Conservation (phyloP, 768 basidiomycete species). For the Pulveroboletus sp. region DNA sequence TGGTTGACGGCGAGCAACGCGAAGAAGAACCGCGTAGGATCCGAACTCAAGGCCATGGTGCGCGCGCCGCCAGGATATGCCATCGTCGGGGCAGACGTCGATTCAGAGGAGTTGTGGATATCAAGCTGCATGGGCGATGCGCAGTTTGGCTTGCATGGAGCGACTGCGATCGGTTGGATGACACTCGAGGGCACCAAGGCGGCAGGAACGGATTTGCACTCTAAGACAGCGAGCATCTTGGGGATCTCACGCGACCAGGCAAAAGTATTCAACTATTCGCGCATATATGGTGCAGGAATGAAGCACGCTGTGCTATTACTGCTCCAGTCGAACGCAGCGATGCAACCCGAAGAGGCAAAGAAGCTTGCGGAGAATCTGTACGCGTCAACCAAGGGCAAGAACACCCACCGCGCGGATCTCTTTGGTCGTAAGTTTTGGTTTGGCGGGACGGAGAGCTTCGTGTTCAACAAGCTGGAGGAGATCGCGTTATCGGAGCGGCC, state of each 20-base stretch:
- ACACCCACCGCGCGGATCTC: slow-evolving; percentile 70
- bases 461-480: slow-evolving; percentile 97
- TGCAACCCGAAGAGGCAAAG: slow-evolving; percentile 77
- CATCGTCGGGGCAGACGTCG: slow-evolving; percentile 97
- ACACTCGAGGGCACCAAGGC: slow-evolving; percentile 96
- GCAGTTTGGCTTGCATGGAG: slow-evolving; percentile 95
- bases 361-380: slow-evolving; percentile 83
- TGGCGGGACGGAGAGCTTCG: slow-evolving; percentile 91
- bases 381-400: slow-evolving; percentile 89
- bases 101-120: slow-evolving; percentile 99
- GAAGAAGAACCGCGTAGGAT: slow-evolving; percentile 96
- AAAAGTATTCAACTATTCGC: slow-evolving; percentile 98
- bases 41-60: slow-evolving; percentile 97
- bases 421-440: slow-evolving; percentile 92
- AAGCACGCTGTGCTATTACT: slow-evolving; percentile 87
- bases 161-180: slow-evolving; percentile 99
- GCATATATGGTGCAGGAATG: slow-evolving; percentile 98
- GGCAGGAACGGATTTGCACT: slow-evolving; percentile 93
- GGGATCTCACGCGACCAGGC: slow-evolving; percentile 93
- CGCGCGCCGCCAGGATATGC: slow-evolving; percentile 90
- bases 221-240: slow-evolving; percentile 91
- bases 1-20: slow-evolving; percentile 99
- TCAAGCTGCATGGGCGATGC: slow-evolving; percentile 98
- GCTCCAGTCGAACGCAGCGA: slow-evolving; percentile 76
- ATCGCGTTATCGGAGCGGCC: slow-evolving; percentile 87